phyloP scores from a whole-genome alignment of 371 early-diverging fungal genomes.

The Mortierella sp. region DNA sequence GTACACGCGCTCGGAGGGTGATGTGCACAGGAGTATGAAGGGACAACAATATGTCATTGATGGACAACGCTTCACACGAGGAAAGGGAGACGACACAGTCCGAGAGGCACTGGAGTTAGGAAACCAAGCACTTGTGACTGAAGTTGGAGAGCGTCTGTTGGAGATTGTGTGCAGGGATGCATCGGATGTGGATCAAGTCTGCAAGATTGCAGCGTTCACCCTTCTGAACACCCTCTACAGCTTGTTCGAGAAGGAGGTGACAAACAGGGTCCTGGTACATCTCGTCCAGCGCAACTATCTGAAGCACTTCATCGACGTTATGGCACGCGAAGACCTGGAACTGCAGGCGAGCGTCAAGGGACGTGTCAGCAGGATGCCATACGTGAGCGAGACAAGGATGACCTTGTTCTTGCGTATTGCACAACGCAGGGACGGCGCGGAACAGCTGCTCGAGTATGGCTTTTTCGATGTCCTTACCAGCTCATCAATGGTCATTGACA shows the following conservation, averaged over 20 bases:
- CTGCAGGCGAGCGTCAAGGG: slow-evolving; percentile 68
- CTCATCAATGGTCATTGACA: slow-evolving; percentile 74
- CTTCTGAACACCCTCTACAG: slow-evolving; percentile 78
- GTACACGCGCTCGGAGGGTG: slow-evolving; percentile 56
- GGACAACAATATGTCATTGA: slow-evolving; percentile 10
- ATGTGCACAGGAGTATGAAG: slow-evolving; percentile 18
- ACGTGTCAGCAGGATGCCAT: slow-evolving; percentile 65
- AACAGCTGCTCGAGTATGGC: slow-evolving; percentile 77
- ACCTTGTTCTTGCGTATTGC: slow-evolving; percentile 82
- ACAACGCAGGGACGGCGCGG: slow-evolving; percentile 78
- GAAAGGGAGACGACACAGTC: slow-evolving; percentile 14
- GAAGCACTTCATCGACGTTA: slow-evolving; percentile 68
- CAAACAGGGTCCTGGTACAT: slow-evolving; percentile 68
- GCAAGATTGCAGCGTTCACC: slow-evolving; percentile 88
- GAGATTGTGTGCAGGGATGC: slow-evolving; percentile 85
- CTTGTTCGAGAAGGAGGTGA: slow-evolving; percentile 60
- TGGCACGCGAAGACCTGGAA: slow-evolving; percentile 75
- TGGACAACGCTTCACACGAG: slow-evolving; percentile 7
- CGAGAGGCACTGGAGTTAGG: slow-evolving; percentile 46
- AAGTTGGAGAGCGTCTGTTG: slow-evolving; percentile 74
- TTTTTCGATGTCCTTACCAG: slow-evolving; percentile 83
- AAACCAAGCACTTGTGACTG: slow-evolving; percentile 56
- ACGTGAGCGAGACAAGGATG: slow-evolving; percentile 88
- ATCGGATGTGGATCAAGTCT: slow-evolving; percentile 78
- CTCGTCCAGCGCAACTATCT: slow-evolving; percentile 77